Evolutionary conservation across 768 basidiomycete genomes (phyloP).

Genomic region (Kwoniella dejecticola): DNA sequence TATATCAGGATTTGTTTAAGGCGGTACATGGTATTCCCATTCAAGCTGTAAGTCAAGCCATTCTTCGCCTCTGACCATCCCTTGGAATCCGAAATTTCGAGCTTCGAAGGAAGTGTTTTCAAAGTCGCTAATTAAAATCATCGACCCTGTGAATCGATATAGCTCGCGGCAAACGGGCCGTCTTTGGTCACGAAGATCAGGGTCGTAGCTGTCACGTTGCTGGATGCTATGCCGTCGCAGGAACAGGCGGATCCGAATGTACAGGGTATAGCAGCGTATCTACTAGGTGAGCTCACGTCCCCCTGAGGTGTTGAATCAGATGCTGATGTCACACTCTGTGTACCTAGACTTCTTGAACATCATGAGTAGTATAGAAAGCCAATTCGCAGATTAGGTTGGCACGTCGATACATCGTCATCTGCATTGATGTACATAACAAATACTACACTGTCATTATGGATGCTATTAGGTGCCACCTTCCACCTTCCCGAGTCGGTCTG

Average conservation of each 20-base stretch:
- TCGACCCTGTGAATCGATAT: background rate
- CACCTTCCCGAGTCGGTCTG: too few relatives aligned
- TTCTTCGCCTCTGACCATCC: too few relatives aligned
- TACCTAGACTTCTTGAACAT: conserved; percentile 35
- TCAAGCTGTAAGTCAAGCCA: conserved; percentile 24
- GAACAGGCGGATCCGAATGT: conserved; percentile 32
- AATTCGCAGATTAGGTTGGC: conserved; percentile 30
- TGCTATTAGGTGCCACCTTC: too few relatives aligned
- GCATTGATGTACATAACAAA: too few relatives aligned
- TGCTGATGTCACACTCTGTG: background rate
- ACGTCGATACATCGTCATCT: background rate
- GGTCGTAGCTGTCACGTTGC: conserved; percentile 35
- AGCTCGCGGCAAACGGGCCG: conserved; percentile 42
- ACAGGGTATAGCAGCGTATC: conserved; percentile 37
- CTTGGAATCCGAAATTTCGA: too few relatives aligned
- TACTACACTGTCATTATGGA: too few relatives aligned
- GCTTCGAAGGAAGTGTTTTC: too few relatives aligned
- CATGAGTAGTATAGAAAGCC: conserved; percentile 40
- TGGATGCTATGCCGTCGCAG: conserved; percentile 35
- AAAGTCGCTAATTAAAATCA: background rate
- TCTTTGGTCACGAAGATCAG: conserved; percentile 39
- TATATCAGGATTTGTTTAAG: conserved; percentile 40
- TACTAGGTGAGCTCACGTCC: conserved; percentile 22
- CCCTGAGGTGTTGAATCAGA: background rate
- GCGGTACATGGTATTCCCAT: conserved; percentile 35